Evolutionary conservation across 805 yeast genomes (phyloP).

Genomic region (Lipomyces japonicus): DNA sequence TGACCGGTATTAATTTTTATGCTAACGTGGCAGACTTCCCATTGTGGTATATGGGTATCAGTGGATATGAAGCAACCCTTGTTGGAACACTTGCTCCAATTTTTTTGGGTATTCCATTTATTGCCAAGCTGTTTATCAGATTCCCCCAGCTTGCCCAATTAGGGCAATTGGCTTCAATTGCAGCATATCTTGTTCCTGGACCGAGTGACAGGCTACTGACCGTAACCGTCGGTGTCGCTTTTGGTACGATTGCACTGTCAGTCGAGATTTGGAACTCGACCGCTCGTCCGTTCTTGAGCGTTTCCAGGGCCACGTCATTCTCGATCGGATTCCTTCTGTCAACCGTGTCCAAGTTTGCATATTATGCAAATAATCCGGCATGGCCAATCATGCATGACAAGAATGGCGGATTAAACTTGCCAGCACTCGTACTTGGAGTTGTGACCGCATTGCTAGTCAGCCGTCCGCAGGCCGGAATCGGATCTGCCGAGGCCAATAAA

Average conservation of each 20-base stretch:
- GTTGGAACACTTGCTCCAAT: conserved; percentile 57
- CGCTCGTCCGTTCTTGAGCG: conserved; percentile 35
- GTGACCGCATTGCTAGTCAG: conserved; percentile 55
- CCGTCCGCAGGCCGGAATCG: conserved; percentile 27
- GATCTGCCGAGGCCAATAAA: conserved; percentile 12
- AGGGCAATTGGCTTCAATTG: conserved; percentile 63
- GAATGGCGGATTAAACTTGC: conserved; percentile 81
- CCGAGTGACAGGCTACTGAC: conserved; percentile 70
- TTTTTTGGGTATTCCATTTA: conserved; percentile 47
- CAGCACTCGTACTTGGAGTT: conserved; percentile 64
- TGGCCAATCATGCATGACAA: conserved; percentile 90
- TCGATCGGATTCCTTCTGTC: conserved; percentile 70
- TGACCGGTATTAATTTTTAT: background rate
- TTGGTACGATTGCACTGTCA: conserved; percentile 55
- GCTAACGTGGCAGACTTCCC: conserved; percentile 62
- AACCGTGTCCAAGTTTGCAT: conserved; percentile 68
- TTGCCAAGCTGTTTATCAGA: conserved; percentile 41
- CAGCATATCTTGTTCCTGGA: conserved; percentile 61
- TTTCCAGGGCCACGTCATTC: conserved; percentile 54
- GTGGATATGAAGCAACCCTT: conserved; percentile 78
- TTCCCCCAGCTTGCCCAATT: conserved; percentile 54
- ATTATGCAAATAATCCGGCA: conserved; percentile 83
- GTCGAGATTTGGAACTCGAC: conserved; percentile 38
- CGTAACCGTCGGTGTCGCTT: conserved; percentile 62
- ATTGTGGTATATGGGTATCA: conserved; percentile 92